phyloP scores from a whole-genome alignment of 2,329 filamentous ascomycete genomes.

The Triangularia verruculosa region DNA sequence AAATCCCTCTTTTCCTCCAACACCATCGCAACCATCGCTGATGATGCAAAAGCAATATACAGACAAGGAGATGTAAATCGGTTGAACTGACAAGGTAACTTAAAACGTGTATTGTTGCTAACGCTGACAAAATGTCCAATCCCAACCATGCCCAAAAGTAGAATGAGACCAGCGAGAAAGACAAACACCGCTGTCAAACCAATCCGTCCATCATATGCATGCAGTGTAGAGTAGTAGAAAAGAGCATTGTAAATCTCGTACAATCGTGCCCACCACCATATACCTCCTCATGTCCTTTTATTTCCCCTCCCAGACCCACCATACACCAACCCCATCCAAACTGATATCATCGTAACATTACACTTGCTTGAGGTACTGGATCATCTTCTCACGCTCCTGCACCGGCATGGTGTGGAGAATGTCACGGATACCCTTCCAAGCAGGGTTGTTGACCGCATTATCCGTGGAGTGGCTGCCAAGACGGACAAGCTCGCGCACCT shows the following conservation, averaged over 20 bases:
- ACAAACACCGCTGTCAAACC: background rate
- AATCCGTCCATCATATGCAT: background rate
- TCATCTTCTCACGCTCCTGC: conserved; percentile 79
- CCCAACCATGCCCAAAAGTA: background rate
- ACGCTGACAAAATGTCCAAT: background rate
- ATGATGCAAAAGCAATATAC: too few relatives aligned
- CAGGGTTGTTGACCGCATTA: conserved; percentile 56
- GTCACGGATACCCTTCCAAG: conserved; percentile 81
- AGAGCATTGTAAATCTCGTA: background rate
- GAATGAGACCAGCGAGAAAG: background rate
- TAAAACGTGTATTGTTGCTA: background rate
- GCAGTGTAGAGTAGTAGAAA: background rate
- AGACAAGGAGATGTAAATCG: too few relatives aligned
- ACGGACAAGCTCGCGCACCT: conserved; percentile 71
- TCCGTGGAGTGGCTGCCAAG: conserved; percentile 68
- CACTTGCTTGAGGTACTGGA: conserved; percentile 50
- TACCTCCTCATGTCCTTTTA: background rate
- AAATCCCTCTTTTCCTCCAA: background rate
- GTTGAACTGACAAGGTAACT: background rate
- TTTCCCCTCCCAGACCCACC: background rate
- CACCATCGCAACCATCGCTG: background rate
- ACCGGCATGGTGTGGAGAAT: conserved; percentile 84
- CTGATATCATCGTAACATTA: conserved; percentile 4
- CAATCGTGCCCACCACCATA: background rate
- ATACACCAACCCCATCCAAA: background rate